Conservation (phyloP, 2,329 filamentous ascomycete species). For the Claviceps arundinis region DNA sequence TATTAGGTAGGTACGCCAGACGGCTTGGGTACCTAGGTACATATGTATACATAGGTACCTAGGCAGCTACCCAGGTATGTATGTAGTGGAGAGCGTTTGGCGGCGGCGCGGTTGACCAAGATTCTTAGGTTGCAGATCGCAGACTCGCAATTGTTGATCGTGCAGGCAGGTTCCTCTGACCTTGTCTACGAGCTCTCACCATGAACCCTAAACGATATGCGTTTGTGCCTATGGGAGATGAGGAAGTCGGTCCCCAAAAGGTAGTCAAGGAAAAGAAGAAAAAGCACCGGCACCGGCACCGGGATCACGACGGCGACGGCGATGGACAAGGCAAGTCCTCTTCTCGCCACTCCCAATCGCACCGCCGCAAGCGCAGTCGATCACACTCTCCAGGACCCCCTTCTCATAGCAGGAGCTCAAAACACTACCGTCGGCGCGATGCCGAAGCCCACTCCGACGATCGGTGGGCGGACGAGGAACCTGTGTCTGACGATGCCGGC, state of each 20-base stretch:
- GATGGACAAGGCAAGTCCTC: conserved; percentile 17
- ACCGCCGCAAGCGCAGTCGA: conserved; percentile 16
- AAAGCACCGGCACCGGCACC: conserved; percentile 24
- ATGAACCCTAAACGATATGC: conserved; percentile 51
- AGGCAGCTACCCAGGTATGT: too few species aligned
- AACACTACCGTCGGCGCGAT: conserved; percentile 29
- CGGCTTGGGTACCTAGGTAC: too few species aligned
- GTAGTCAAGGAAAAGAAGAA: conserved; percentile 36
- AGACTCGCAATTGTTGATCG: too few species aligned
- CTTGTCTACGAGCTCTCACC: neutral
- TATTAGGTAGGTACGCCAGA: too few species aligned
- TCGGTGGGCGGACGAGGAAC: conserved; percentile 70
- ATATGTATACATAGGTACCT: too few species aligned
- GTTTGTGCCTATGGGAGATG: conserved; percentile 54
- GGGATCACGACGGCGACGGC: conserved; percentile 22
- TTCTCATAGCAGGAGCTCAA: conserved; percentile 21
- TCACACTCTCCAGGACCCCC: conserved; percentile 19
- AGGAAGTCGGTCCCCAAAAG: conserved; percentile 42
- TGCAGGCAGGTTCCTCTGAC: neutral
- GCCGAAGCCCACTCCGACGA: conserved; percentile 50
- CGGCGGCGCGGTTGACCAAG: too few species aligned
- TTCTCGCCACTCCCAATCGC: conserved; percentile 14
- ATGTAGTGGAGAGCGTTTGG: too few species aligned
- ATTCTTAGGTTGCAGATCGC: too few species aligned
- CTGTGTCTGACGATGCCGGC: conserved; percentile 28